Conservation (phyloP, 2,329 filamentous ascomycete species). For the Paecilomyces formosus region DNA sequence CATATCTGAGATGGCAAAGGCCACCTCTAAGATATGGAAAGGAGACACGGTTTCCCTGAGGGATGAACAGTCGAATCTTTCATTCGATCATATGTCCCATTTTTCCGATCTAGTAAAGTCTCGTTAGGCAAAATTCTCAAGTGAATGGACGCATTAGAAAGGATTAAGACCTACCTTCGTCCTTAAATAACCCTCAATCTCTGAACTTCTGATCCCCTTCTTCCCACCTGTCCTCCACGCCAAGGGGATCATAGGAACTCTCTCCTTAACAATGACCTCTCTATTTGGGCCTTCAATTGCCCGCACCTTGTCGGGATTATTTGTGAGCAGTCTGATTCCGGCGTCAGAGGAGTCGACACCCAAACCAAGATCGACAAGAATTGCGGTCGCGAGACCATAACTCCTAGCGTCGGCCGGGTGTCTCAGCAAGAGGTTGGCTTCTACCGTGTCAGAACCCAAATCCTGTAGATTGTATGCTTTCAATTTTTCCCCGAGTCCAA, state of each 20-base stretch:
- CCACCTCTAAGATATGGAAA: background rate
- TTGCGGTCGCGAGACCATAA: conserved; percentile 93
- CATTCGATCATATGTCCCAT: conserved; percentile 69
- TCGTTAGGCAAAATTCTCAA: background rate
- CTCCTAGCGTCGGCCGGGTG: conserved; percentile 92
- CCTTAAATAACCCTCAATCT: conserved; percentile 88
- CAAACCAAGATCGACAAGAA: conserved; percentile 76
- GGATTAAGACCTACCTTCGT: conserved; percentile 68
- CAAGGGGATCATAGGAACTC: conserved; percentile 91
- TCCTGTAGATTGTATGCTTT: conserved; percentile 98
- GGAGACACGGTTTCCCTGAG: background rate
- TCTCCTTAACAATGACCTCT: conserved; percentile 79
- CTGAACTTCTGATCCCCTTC: conserved; percentile 74
- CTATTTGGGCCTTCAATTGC: conserved; percentile 87
- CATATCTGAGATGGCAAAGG: background rate
- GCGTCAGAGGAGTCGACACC: conserved; percentile 53
- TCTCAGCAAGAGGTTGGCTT: conserved; percentile 82
- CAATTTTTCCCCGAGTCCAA: conserved; percentile 88
- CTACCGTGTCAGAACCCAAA: conserved; percentile 92
- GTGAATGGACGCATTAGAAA: conserved; percentile 1
- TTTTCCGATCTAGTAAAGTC: conserved; percentile 62
- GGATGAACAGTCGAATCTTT: background rate
- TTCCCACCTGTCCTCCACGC: conserved; percentile 77
- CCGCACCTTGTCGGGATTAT: conserved; percentile 94
- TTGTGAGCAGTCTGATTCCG: conserved; percentile 73